Conservation (phyloP, 1,284 basidiomycete species). For the Marasmius oreades region DNA sequence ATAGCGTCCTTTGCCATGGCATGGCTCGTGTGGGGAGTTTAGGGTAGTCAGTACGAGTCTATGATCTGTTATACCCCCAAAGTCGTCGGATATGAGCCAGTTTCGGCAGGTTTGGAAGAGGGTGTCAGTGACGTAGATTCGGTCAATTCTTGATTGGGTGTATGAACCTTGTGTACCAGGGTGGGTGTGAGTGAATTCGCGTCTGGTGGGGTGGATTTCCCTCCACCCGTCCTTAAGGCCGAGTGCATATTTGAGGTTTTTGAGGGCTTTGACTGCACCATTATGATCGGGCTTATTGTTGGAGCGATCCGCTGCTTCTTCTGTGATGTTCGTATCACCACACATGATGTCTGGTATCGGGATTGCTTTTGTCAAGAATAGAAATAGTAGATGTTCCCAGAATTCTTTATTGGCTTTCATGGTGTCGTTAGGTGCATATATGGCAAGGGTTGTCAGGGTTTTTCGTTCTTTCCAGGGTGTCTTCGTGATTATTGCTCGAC, state of each 20-base stretch:
- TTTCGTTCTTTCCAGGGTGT: neutral
- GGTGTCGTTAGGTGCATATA: neutral
- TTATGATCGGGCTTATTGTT: neutral
- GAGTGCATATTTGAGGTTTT: neutral
- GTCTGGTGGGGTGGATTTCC: neutral
- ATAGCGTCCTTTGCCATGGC: conserved; percentile 12
- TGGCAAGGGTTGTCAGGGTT: neutral
- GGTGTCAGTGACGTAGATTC: neutral
- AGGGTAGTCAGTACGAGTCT: conserved; percentile 5
- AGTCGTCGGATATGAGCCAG: conserved; percentile 5
- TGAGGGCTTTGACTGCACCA: neutral
- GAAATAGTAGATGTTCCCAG: neutral
- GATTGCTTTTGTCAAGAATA: neutral
- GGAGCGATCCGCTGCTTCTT: neutral
- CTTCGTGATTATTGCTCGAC: neutral
- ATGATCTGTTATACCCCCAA: conserved; percentile 12
- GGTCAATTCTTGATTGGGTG: neutral
- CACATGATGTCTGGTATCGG: neutral
- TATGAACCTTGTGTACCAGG: neutral
- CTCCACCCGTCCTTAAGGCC: neutral
- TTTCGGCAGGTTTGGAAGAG: neutral
- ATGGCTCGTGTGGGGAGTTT: conserved; percentile 1
- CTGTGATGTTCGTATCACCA: neutral
- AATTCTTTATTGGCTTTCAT: neutral
- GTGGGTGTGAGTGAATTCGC: neutral